A percentile compares a stretch with the other conserved stretches of the same genome.
These are phyloP conservation scores for Lactarius pseudohatsudake DNA, from an alignment of 768 basidiomycete species.

Conservation along the genomic window DNA sequence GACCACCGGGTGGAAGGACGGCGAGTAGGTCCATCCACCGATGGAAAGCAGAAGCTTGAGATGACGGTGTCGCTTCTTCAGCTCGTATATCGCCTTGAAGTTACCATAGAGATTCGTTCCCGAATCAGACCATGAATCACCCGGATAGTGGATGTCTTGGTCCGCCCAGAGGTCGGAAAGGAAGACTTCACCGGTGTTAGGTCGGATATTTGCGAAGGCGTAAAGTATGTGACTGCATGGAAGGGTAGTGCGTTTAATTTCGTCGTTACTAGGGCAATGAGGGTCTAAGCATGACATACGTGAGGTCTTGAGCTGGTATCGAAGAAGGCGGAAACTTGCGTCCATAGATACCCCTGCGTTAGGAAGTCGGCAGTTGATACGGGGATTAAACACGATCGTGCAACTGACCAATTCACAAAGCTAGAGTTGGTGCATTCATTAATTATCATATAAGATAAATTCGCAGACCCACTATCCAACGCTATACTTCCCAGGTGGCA, in stretches of 20 bases:
- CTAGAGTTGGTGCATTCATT: conserved; percentile 39
- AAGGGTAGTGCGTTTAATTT: conserved; percentile 14
- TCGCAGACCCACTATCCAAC: conserved; percentile 69
- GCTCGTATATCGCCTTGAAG: conserved; percentile 87
- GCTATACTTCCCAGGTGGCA: conserved; percentile 59
- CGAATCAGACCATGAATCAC: conserved; percentile 91
- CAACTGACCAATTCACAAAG: conserved; percentile 71
- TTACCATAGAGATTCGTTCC: conserved; percentile 95
- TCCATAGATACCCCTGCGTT: conserved; percentile 86
- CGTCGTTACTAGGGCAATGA: conserved; percentile 17
- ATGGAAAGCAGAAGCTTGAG: conserved; percentile 84
- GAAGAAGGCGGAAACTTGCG: conserved; percentile 85
- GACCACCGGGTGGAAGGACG: conserved; percentile 83
- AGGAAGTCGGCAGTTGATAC: conserved; percentile 9
- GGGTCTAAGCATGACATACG: conserved; percentile 49
- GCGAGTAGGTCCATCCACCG: conserved; percentile 94
- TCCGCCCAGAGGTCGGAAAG: conserved; percentile 94
- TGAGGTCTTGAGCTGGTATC: conserved; percentile 83
- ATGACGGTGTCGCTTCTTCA: conserved; percentile 84
- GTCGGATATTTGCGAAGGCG: conserved; percentile 86
- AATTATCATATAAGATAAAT: conserved; percentile 7
- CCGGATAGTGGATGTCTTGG: conserved; percentile 94
- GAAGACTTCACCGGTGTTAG: conserved; percentile 82
- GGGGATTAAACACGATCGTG: conserved; percentile 6
- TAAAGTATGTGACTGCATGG: conserved; percentile 76